phyloP scores from a whole-genome alignment of 2,329 filamentous ascomycete genomes.

The Dactylonectria macrodidyma region DNA sequence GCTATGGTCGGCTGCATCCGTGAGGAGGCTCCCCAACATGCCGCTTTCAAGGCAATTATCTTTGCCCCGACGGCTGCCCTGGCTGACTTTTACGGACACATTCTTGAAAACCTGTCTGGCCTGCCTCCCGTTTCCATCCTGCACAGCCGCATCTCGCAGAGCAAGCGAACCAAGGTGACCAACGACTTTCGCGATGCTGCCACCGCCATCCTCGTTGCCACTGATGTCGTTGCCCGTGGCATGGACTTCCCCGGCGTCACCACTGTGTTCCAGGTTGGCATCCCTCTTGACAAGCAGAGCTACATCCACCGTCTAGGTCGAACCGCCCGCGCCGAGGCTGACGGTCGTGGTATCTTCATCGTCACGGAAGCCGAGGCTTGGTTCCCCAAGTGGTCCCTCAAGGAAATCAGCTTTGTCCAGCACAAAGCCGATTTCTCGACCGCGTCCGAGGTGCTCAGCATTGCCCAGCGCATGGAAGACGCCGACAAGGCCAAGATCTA shows the following conservation, averaged over 20 bases:
- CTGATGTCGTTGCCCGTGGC: conserved; percentile 79
- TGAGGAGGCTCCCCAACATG: conserved; percentile 57
- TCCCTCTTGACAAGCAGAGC: conserved; percentile 72
- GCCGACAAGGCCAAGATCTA: conserved; percentile 64
- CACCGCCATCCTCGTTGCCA: conserved; percentile 73
- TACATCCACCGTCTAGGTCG: conserved; percentile 79
- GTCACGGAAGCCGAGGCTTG: conserved; percentile 66
- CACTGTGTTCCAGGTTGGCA: conserved; percentile 75
- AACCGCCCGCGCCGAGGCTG: conserved; percentile 75
- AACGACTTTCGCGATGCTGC: conserved; percentile 72
- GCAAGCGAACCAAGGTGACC: conserved; percentile 69
- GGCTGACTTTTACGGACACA: conserved; percentile 65
- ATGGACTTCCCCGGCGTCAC: conserved; percentile 82
- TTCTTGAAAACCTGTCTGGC: conserved; percentile 58
- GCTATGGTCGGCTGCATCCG: conserved; percentile 71
- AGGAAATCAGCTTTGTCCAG: conserved; percentile 67
- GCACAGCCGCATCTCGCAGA: conserved; percentile 67
- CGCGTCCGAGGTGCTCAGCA: conserved; percentile 53
- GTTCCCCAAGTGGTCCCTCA: conserved; percentile 66
- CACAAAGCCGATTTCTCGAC: conserved; percentile 63
- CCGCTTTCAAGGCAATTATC: conserved; percentile 85
- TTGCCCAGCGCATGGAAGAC: conserved; percentile 61
- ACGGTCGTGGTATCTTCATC: conserved; percentile 74
- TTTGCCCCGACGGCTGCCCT: conserved; percentile 78
- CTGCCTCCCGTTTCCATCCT: conserved; percentile 62